Percentiles rank a stretch among this genome's conserved stretches.
Conservation (phyloP, 768 basidiomycete species). For the Amanita exitialis region DNA sequence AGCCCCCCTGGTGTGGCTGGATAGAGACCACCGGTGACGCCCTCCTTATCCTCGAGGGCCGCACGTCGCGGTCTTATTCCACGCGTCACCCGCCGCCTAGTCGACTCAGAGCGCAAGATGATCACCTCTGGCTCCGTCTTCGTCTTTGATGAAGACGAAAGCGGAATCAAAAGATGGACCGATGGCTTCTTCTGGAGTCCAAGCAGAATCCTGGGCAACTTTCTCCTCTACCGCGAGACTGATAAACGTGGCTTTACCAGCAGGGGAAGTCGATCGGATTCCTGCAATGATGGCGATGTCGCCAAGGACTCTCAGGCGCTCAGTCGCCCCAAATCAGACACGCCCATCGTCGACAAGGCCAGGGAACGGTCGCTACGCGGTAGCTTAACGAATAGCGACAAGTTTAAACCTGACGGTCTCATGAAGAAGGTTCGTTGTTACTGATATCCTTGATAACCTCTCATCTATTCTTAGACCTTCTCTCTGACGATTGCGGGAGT, state of each 20-base stretch:
- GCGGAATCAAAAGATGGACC: conserved; percentile 96
- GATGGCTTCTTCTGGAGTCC: conserved; percentile 98
- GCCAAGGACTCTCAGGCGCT: conserved; percentile 35
- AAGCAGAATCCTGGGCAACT: conserved; percentile 87
- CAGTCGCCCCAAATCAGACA: conserved; percentile 53
- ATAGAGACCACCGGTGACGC: conserved; percentile 95
- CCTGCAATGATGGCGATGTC: conserved; percentile 18
- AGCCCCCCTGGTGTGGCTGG: conserved; percentile 90
- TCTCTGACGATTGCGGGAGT: conserved; percentile 79
- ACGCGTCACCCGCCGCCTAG: conserved; percentile 82
- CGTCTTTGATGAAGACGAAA: conserved; percentile 95
- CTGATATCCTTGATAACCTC: not conserved
- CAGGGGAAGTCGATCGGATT: conserved; percentile 35
- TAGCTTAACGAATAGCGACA: conserved; percentile 86
- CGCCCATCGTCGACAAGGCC: conserved; percentile 49
- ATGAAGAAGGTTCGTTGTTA: conserved; percentile 81
- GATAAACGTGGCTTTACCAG: conserved; percentile 71
- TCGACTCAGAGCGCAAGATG: conserved; percentile 88
- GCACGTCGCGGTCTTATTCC: conserved; percentile 86
- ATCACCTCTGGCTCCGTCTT: conserved; percentile 92
- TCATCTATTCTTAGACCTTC: conserved; percentile 55
- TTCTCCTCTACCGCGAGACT: conserved; percentile 90
- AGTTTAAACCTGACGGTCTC: conserved; percentile 87
- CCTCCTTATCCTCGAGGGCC: conserved; percentile 92
- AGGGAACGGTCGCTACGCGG: conserved; percentile 81